These are phyloP conservation scores for Backusella macrospora DNA, from an alignment of 192 early-diverging fungal genomes.

Conservation along the genomic window DNA sequence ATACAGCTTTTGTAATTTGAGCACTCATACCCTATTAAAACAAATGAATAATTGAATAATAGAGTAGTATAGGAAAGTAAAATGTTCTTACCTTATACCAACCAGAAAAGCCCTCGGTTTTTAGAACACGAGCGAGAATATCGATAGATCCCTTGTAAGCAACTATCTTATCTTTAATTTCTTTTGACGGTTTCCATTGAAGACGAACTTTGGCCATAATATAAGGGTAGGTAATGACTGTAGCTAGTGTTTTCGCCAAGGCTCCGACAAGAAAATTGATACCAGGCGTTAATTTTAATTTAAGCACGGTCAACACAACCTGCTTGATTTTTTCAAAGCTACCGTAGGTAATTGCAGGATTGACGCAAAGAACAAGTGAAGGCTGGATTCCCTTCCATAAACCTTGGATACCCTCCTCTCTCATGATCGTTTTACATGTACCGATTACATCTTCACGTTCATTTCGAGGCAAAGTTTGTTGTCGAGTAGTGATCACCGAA, in stretches of 20 bases:
- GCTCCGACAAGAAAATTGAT: constrained; percentile 95
- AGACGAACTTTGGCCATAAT: constrained; percentile 99
- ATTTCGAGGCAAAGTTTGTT: constrained; percentile 75
- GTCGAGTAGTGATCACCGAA: constrained; percentile 92
- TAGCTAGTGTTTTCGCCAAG: constrained; percentile 89
- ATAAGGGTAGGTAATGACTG: constrained; percentile 88
- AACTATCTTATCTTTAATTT: constrained; percentile 49
- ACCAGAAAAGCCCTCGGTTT: constrained; percentile 81
- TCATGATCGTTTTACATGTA: constrained; percentile 71
- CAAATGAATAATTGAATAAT: background rate
- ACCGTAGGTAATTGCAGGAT: constrained; percentile 98
- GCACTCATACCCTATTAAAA: constrained; percentile 85
- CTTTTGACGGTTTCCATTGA: constrained; percentile 86
- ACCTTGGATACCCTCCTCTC: constrained; percentile 78
- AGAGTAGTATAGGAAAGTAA: background rate
- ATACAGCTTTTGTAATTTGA: constrained; percentile 99
- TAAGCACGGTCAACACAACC: constrained; percentile 54
- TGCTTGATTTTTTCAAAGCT: constrained; percentile 85
- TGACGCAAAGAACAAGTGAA: constrained; percentile 87
- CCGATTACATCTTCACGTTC: constrained; percentile 68
- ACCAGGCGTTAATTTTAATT: constrained; percentile 63
- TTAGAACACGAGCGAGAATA: constrained; percentile 79
- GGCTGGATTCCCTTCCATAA: constrained; percentile 94
- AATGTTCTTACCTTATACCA: constrained; percentile 85
- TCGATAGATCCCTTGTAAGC: constrained; percentile 84